Conservation (phyloP, 176 grass and related monocot species). For the Carex pumila region DNA sequence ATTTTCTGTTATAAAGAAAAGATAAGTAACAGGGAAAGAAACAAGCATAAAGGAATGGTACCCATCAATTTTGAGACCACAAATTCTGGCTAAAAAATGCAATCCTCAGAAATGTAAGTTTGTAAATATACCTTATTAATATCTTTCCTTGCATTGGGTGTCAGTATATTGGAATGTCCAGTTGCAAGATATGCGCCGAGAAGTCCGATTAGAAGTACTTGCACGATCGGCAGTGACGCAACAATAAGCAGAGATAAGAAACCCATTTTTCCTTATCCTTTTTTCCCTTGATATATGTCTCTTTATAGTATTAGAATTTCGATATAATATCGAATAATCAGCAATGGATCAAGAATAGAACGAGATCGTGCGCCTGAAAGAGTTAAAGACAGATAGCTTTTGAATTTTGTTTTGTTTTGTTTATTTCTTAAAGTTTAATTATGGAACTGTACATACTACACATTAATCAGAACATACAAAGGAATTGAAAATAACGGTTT, state of each 20-base stretch:
- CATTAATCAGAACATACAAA: neutral
- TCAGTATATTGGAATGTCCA: conserved; percentile 26
- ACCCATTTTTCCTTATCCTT: conserved; percentile 32
- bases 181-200: conserved; percentile 49
- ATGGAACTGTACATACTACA: neutral
- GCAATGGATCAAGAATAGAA: neutral
- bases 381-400: neutral
- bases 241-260: conserved; percentile 42
- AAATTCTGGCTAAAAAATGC: neutral
- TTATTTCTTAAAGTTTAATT: neutral
- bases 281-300: neutral
- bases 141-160: conserved; percentile 28
- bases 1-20: neutral
- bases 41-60: neutral
- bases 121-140: conserved; percentile 42
- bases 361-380: neutral
- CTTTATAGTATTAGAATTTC: neutral
- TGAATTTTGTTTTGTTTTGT: neutral
- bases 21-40: neutral
- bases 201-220: conserved; percentile 49
- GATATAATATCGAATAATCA: neutral
- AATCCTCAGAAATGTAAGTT: neutral
- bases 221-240: conserved; percentile 36
- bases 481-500: neutral
- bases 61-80: neutral